These are phyloP conservation scores for Coriolopsis trogii DNA, from an alignment of 1,284 basidiomycete species.

Conservation along the genomic window DNA sequence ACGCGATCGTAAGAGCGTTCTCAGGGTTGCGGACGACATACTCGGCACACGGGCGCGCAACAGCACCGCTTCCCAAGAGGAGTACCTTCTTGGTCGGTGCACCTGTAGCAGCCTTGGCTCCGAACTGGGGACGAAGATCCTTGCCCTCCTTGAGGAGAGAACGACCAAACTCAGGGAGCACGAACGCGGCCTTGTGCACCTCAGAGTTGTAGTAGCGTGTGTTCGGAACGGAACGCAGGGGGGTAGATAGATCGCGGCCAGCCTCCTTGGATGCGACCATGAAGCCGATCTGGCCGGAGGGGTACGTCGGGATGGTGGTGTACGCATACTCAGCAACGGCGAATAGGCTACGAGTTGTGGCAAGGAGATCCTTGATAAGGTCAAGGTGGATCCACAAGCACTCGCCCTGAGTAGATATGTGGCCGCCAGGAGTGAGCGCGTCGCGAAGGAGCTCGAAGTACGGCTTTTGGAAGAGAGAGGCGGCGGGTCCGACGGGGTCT, in stretches of 20 bases:
- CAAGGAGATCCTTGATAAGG: conserved; percentile 82
- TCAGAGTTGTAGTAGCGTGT: conserved; percentile 89
- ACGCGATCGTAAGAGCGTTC: conserved; percentile 89
- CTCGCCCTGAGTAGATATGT: conserved; percentile 97
- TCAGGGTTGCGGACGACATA: conserved; percentile 86
- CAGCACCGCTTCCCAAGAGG: conserved; percentile 93
- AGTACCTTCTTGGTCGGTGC: conserved; percentile 75
- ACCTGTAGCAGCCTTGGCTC: conserved; percentile 40
- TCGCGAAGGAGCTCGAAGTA: conserved; percentile 96
- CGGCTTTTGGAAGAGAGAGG: conserved; percentile 93
- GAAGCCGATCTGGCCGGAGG: conserved; percentile 97
- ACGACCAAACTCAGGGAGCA: conserved; percentile 91
- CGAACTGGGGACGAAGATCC: conserved; percentile 72
- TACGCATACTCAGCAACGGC: conserved; percentile 89
- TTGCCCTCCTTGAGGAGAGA: conserved; percentile 73
- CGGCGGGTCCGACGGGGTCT: conserved; percentile 96
- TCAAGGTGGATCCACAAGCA: conserved; percentile 94
- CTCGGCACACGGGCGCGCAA: conserved; percentile 93
- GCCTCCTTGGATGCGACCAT: conserved; percentile 87
- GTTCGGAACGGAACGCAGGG: conserved; percentile 68
- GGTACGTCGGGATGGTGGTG: conserved; percentile 98
- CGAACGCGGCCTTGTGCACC: conserved; percentile 86
- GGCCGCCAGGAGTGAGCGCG: conserved; percentile 88
- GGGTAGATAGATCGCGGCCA: conserved; percentile 70
- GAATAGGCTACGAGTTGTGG: conserved; percentile 82